Conservation (phyloP, 2,329 filamentous ascomycete species). For the Metarhizium humberi region DNA sequence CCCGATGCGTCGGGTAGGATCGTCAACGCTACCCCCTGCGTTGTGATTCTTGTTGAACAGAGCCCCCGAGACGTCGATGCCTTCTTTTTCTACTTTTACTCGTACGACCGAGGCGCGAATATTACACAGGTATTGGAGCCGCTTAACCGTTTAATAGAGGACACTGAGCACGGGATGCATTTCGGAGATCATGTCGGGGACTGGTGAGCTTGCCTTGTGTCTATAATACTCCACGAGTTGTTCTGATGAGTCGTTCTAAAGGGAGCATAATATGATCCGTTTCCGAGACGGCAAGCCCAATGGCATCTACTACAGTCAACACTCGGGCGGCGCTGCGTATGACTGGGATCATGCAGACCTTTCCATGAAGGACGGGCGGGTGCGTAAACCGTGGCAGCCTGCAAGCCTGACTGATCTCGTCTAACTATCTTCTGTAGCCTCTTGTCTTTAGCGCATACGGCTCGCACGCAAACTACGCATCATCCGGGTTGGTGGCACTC, state of each 20-base stretch:
- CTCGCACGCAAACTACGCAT: slow-evolving; percentile 20
- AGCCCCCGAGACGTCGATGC: slow-evolving; percentile 12
- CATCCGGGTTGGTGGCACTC: slow-evolving; percentile 13
- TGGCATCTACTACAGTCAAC: slow-evolving; percentile 20
- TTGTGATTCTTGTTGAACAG: slow-evolving; percentile 17
- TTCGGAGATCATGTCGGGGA: slow-evolving; percentile 19
- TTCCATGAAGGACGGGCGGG: slow-evolving; percentile 13
- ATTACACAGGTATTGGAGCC: slow-evolving; percentile 19
- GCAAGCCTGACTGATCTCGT: neutral
- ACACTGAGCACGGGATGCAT: slow-evolving; percentile 9
- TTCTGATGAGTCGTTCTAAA: slow-evolving; percentile 1
- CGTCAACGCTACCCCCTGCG: slow-evolving; percentile 16
- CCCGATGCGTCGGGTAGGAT: slow-evolving; percentile 14
- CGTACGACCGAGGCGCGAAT: slow-evolving; percentile 19
- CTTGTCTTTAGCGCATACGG: slow-evolving; percentile 20
- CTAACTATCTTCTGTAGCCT: slow-evolving; percentile 10
- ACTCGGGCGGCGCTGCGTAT: slow-evolving; percentile 15
- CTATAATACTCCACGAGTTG: neutral
- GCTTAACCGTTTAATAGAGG: slow-evolving; percentile 12
- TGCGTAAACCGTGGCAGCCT: slow-evolving; percentile 7
- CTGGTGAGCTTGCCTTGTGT: slow-evolving; percentile 9
- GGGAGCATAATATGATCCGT: slow-evolving; percentile 24
- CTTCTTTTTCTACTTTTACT: slow-evolving; percentile 25
- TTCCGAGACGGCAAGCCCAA: slow-evolving; percentile 16
- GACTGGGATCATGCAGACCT: slow-evolving; percentile 14